Evolutionary conservation across 2,329 filamentous ascomycete species (phyloP).

Genomic region (Mycogone perniciosa): DNA sequence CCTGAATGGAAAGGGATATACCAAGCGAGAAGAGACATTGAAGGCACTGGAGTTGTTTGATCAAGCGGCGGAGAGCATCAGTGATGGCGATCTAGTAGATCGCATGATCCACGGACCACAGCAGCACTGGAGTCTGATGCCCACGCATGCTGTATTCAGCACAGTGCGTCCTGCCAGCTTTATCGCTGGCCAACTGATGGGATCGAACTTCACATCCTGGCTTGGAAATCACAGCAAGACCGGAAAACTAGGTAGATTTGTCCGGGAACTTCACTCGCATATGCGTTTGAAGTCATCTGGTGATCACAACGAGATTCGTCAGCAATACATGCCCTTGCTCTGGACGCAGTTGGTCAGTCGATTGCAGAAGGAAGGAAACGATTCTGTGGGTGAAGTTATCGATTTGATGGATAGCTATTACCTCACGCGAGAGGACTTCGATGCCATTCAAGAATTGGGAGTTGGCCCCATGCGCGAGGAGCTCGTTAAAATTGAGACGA

Average conservation of each 20-base stretch:
- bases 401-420: slow-evolving; percentile 97
- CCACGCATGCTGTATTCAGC: slow-evolving; percentile 89
- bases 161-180: slow-evolving; percentile 89
- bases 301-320: slow-evolving; percentile 87
- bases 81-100: slow-evolving; percentile 91
- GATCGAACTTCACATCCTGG: slow-evolving; percentile 80
- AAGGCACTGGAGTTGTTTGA: slow-evolving; percentile 84
- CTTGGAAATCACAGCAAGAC: slow-evolving; percentile 91
- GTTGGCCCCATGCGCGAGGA: slow-evolving; percentile 78
- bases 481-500: slow-evolving; percentile 68
- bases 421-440: slow-evolving; percentile 89
- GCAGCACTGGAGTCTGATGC: slow-evolving; percentile 98
- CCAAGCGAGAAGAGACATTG: slow-evolving; percentile 61
- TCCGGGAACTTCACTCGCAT: slow-evolving; percentile 94
- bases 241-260: slow-evolving; percentile 67
- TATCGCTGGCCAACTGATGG: slow-evolving; percentile 68
- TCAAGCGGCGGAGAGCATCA: slow-evolving; percentile 89
- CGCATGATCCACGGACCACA: slow-evolving; percentile 98
- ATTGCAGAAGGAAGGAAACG: slow-evolving; percentile 72
- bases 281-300: slow-evolving; percentile 89
- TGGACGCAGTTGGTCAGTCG: slow-evolving; percentile 75
- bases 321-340: slow-evolving; percentile 85
- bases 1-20: slow-evolving; percentile 50
- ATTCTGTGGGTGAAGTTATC: slow-evolving; percentile 75
- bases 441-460: slow-evolving; percentile 84